Evolutionary conservation across 2,329 filamentous ascomycete genomes (phyloP).

Genomic region (Bipolaris oryzae): DNA sequence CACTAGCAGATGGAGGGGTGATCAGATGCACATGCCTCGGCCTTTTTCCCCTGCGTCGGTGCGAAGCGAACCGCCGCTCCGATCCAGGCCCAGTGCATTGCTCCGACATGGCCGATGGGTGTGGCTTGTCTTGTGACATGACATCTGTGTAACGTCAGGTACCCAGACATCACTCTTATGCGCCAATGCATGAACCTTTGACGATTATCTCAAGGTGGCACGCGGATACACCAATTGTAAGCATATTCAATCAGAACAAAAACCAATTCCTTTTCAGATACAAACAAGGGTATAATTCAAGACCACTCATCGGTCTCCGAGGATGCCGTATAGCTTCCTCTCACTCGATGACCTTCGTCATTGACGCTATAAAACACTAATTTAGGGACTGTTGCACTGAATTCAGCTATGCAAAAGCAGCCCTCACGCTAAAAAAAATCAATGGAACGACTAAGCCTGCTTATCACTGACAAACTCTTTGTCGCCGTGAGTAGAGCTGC

Average conservation of each 20-base stretch:
- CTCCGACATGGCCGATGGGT: conserved; percentile 11
- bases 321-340: background rate
- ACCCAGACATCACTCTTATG: background rate
- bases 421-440: background rate
- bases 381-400: conserved; percentile 4
- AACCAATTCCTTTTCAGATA: background rate
- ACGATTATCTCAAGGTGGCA: background rate
- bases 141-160: background rate
- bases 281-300: conserved; percentile 20
- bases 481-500: conserved; percentile 31
- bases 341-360: background rate
- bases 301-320: background rate
- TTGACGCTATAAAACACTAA: conserved; percentile 4
- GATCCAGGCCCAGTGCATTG: background rate
- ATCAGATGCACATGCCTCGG: conserved; percentile 15
- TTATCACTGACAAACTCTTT: conserved; percentile 37
- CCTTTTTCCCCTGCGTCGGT: conserved; percentile 17
- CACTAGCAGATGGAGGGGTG: conserved; percentile 15
- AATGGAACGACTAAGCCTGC: conserved; percentile 24
- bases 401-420: conserved; percentile 11
- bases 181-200: background rate
- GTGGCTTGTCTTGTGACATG: conserved; percentile 2
- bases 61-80: conserved; percentile 4
- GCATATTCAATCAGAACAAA: background rate
- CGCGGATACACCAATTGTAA: background rate